Percentiles rank a stretch among this genome's conserved stretches.
phyloP scores from a whole-genome alignment of 2,329 filamentous ascomycete genomes.

The Fusarium mangiferae region DNA sequence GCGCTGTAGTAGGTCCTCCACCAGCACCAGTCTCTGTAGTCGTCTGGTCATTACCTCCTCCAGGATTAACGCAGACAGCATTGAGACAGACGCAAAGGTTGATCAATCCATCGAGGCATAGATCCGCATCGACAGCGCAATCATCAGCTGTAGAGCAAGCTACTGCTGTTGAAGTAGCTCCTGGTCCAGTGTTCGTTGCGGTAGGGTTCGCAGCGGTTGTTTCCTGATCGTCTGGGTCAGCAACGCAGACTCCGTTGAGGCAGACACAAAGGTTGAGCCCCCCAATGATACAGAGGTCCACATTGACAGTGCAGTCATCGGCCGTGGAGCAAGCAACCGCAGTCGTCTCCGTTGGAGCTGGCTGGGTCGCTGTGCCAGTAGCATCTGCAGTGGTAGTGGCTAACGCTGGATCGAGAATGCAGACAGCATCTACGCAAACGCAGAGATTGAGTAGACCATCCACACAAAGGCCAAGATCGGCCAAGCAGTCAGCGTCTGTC shows the following conservation, averaged over 20 bases:
- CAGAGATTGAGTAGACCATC: conserved; percentile 8
- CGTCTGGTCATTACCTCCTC: background rate
- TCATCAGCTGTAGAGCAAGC: background rate
- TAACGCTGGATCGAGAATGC: background rate
- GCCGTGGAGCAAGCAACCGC: background rate
- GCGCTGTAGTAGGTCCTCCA: background rate
- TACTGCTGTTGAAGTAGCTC: background rate
- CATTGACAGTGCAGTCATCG: background rate
- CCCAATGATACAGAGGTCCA: background rate
- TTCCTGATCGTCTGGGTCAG: background rate
- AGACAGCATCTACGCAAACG: background rate
- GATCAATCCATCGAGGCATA: background rate
- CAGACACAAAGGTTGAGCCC: background rate
- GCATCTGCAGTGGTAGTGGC: background rate
- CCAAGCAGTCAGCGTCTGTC: background rate
- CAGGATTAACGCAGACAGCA: background rate
- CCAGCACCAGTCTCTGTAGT: background rate
- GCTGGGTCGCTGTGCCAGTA: background rate
- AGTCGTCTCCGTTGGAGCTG: background rate
- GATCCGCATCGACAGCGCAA: background rate
- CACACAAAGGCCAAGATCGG: background rate
- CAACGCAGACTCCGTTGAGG: background rate
- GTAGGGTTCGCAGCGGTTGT: background rate
- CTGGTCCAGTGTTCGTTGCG: background rate
- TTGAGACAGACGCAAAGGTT: background rate